Base-by-base conservation (phyloP, 2,329 filamentous ascomycete species). In the Penicillium palitans region DNA sequence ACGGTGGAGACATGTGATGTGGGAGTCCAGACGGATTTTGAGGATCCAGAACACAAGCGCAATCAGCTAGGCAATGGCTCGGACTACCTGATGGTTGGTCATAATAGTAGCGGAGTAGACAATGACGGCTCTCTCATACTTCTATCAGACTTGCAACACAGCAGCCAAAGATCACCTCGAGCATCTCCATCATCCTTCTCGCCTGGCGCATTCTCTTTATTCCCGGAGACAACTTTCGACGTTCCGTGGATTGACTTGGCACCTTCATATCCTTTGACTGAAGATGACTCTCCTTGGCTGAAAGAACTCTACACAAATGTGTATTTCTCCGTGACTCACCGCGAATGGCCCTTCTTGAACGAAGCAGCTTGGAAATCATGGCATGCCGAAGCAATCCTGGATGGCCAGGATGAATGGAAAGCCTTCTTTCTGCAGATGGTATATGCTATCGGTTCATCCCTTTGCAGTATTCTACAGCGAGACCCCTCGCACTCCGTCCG, bases 271-370 rank as follows among this genome's bases (percentile, higher is more conserved):
- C 45, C 64, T 12, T 29, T 60, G 12, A 45, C 55, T 3, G 49
- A 50, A 10, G 61, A 60, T 7, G 48, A 65, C 19, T 55, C 65
- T 0, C 56, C 52, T 13, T 69, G 65, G 65, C 55, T 65, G 10
- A 62, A 60, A 19, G 67, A 69, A 42, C 62, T 68, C 9, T 70
- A 70, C 52, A 60, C 65, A 15, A 68, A 66, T 31, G 46, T 70
- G 9, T 70, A 68, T 55, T 69, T 70, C 21, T 63, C 63, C 2
- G 66, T 69, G 52, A 64, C 65, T 8, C 63, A 70, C 46, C 66
- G 66, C 21, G 65, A 67, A 45, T 70, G 68, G 68, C 68, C 68
- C 5, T 69, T 70, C 27, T 46, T 70, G 7, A 62, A 70, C 39
- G 59, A 68, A 19, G 51, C 55, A 13, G 51, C 59, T 8, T 70